Base-by-base conservation (phyloP, 805 yeast genomes). In the Ogataea zsoltii region DNA sequence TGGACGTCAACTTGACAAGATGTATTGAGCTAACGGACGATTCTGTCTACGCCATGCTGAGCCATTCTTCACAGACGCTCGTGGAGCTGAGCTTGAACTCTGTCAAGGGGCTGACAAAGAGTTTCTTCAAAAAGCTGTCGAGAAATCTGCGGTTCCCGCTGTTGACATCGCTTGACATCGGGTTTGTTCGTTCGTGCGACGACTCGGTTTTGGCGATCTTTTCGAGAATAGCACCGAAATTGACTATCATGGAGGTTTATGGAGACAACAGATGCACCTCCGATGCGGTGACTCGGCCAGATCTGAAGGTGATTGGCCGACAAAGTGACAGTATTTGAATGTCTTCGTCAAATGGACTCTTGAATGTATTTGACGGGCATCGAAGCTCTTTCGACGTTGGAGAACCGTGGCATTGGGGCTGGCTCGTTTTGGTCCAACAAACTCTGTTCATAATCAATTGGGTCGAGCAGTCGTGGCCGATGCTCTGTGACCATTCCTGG, bases 131-230 rank as follows among this genome's bases (percentile, higher is more conserved):
- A 41, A 71, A 69, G 39, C 52, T 75, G 3, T 74, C 68, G 41
- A 76, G 79, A 43, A 67, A 50, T 60, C 65, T 59, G 16, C 48
- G 61, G 12, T 70, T 81, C 35, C 87, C 90, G 1, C 74, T 82
- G 23, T 66, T 92, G 34, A 80, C 88, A 0, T 75, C 79, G 28
- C 55, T 88, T 14, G 94, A 92, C 62, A 60, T 82, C 12, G 95
- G 97, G 0, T 92, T 92, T 65, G 87, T 89, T 2, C 71, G 95
- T 32, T 71, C 80, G 16, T 76, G 88, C 11, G 89, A 89, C 59
- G 88, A 92, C 63, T 75, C 72, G 15, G 75, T 80, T 0, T 62
- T 91, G n/a, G 77, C 76, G 19, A 57, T 75, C 23, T 54, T 89
- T 16, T 75, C 85, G 2, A 66, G 74, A 21, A 72, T 76, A 10